Base-by-base conservation (phyloP, 371 early-diverging fungal genomes). In the Fennellomyces sp. region DNA sequence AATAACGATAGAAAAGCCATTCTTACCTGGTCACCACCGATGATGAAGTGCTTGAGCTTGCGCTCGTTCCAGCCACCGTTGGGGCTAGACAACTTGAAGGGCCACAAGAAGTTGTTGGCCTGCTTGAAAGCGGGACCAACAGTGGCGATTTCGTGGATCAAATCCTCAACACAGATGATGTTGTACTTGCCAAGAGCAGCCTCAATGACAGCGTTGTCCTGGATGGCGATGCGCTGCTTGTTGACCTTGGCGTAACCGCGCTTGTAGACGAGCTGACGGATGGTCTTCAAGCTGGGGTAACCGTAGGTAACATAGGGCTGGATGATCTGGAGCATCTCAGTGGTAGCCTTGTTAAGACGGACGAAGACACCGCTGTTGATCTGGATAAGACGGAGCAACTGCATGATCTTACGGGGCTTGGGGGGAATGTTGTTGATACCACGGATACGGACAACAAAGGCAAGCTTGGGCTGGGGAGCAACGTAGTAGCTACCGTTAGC, bases 301-400 rank as follows among this genome's bases (percentile, higher is more conserved):
- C 99, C 98, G 74, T 88, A 93, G 65, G 99, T 92, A 62, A 99
- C 91, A 85, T 96, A 99, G 71, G 99, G 99, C 69, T 92, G 91
- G 72, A 99, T 91, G 83, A 97, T 85, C 81, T 97, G 94, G 52
- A 99, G 92, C 98, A 99, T 98, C 83, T 97, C 92, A 69, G 91
- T 87, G 65, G 97, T 99, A 57, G 99, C 97, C 90, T 94, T 94
- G 91, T 96, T 99, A 71, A 99, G 91, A 63, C 91, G 91, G 58
- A 99, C 90, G 74, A 99, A 99, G 80, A 96, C 95, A 78, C 94
- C 99, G 82, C 91, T 93, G 97, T 99, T 99, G 91, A 99, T 97
- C 84, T 95, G 98, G 78, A 92, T 90, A 68, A 99, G 91, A 88
- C 99, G 96, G 76, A 99, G 83, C 63, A 98, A 88, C 85, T 99